Percentiles rank a stretch among this genome's conserved stretches.
phyloP scores from a whole-genome alignment of 73 alveolate species.

The Tetrahymena thermophila region DNA sequence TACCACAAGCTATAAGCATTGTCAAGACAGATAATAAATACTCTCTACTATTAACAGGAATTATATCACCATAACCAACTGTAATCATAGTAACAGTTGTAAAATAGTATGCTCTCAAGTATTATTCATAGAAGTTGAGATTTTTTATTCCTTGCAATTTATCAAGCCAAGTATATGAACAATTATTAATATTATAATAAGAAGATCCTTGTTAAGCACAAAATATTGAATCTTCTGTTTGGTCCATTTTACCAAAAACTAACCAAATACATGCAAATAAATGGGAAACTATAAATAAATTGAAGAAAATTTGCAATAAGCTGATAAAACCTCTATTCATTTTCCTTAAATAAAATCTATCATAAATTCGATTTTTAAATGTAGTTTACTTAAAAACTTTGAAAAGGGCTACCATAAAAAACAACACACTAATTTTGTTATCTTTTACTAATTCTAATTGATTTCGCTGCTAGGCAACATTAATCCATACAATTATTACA shows the following conservation, averaged over 20 bases:
- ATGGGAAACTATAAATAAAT: not conserved
- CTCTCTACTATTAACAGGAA: conserved; percentile 47
- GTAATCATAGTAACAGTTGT: conserved; percentile 54
- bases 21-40: conserved; percentile 26
- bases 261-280: not conserved
- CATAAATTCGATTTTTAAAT: not conserved
- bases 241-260: not conserved
- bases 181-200: not conserved
- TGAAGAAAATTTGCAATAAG: not conserved
- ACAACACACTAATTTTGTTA: not conserved
- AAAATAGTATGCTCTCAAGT: conserved; percentile 44
- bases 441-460: not conserved
- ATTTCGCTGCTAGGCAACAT: not conserved
- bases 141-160: not conserved
- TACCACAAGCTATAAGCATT: conserved; percentile 55
- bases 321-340: not conserved
- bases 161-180: not conserved
- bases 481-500: not conserved
- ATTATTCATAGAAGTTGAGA: not conserved
- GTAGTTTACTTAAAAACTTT: not conserved
- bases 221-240: not conserved
- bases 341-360: not conserved
- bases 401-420: not conserved
- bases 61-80: conserved; percentile 74
- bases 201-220: not conserved